Evolutionary conservation across 2,329 filamentous ascomycete genomes (phyloP).

Genomic region (Hypoxylon sp.): DNA sequence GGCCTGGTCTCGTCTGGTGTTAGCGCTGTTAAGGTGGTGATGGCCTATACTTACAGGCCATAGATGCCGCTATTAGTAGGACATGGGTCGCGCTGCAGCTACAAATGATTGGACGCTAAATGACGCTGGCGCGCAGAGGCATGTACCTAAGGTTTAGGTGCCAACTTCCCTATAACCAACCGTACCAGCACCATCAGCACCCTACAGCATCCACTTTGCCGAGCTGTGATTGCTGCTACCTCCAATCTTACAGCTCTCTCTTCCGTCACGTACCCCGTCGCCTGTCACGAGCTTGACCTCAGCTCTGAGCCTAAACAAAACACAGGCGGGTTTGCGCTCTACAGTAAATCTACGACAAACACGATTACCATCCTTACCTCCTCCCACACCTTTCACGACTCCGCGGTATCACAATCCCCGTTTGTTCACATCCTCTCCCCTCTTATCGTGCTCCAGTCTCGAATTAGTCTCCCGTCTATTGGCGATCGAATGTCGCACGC

Average conservation of each 20-base stretch:
- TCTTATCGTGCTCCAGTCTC: not conserved
- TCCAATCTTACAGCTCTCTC: not conserved
- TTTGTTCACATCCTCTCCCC: not conserved
- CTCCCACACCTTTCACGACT: not conserved
- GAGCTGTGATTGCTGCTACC: not conserved
- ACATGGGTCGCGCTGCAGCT: not conserved
- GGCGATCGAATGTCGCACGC: slow-evolving; percentile 38
- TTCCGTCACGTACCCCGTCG: not conserved
- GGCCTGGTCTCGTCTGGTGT: no score
- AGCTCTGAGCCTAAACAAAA: not conserved
- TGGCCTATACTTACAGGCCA: no score
- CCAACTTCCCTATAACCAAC: not conserved
- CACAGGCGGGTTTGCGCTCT: not conserved
- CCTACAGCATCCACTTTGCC: no score
- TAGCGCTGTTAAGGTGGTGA: no score
- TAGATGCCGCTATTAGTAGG: not conserved
- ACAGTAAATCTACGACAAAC: not conserved
- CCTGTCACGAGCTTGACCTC: not conserved
- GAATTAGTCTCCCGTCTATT: not conserved
- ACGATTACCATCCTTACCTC: slow-evolving; percentile 3
- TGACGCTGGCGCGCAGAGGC: not conserved
- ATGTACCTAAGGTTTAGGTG: not conserved
- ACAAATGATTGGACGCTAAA: not conserved
- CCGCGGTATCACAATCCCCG: not conserved
- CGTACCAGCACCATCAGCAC: not conserved